Conservation (phyloP, 345 rosid genomes). For the Raphanus sativus region DNA sequence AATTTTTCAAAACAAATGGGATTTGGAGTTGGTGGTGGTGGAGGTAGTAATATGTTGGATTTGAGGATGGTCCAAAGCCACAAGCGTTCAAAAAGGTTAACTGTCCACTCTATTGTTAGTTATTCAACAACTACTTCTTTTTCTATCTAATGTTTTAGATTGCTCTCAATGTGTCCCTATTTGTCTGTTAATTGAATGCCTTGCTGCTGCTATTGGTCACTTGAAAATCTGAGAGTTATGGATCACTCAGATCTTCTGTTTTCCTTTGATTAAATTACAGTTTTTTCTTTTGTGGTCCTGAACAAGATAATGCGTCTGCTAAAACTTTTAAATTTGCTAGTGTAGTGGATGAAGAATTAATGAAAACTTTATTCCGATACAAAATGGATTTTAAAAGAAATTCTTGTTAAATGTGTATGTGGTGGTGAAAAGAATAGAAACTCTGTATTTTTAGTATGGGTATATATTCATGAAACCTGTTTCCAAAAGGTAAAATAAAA, state of each 20-base stretch:
- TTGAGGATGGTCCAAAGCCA: conserved; percentile 52
- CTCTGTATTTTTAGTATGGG: conserved; percentile 11
- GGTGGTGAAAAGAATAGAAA: neutral
- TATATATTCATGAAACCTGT: conserved; percentile 6
- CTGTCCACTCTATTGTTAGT: conserved; percentile 29
- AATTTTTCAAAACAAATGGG: conserved; percentile 46
- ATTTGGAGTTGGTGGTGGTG: conserved; percentile 49
- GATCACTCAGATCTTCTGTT: conserved; percentile 28
- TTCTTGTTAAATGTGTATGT: conserved; percentile 32
- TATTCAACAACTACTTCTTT: conserved; percentile 23
- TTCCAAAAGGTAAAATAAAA: conserved; percentile 12
- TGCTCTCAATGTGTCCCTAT: conserved; percentile 34
- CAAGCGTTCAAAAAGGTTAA: conserved; percentile 90
- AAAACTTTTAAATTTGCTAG: neutral
- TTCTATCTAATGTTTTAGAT: conserved; percentile 19
- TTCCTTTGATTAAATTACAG: neutral
- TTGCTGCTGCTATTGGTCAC: conserved; percentile 29
- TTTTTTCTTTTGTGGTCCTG: conserved; percentile 9
- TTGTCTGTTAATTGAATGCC: conserved; percentile 36
- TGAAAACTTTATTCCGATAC: neutral
- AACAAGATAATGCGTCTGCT: conserved; percentile 1
- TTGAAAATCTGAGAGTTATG: conserved; percentile 22
- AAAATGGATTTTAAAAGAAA: conserved; percentile 41
- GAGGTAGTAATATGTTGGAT: conserved; percentile 55
- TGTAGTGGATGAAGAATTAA: conserved; percentile 2